Conservation (phyloP, 441 rosid genomes). For the Erodium texanum region DNA sequence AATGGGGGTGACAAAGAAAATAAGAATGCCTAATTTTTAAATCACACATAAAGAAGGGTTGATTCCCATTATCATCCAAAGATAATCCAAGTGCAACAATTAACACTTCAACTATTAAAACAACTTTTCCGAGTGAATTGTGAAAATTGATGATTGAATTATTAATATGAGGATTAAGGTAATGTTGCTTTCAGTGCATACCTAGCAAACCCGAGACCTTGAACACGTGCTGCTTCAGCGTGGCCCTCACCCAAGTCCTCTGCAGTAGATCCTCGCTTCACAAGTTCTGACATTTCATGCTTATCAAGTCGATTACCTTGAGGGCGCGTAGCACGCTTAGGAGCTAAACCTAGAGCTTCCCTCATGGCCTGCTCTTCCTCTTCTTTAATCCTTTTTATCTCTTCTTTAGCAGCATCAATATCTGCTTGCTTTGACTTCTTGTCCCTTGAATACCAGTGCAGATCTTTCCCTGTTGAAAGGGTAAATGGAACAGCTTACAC, state of each 20-base stretch:
- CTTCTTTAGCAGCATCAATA: conserved; percentile 32
- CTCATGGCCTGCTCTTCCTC: conserved; percentile 97
- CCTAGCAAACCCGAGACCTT: conserved; percentile 89
- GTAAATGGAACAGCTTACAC: not conserved
- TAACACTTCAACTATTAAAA: not conserved
- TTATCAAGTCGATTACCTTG: conserved; percentile 88
- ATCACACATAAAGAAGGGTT: not conserved
- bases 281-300: conserved; percentile 81
- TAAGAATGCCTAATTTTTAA: too few relatives aligned
- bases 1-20: not conserved
- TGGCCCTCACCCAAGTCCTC: conserved; percentile 96
- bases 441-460: conserved; percentile 80
- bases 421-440: conserved; percentile 40
- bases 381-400: conserved; percentile 79
- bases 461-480: conserved; percentile 68
- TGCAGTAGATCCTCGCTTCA: conserved; percentile 85
- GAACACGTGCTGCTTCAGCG: conserved; percentile 77
- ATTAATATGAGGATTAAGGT: not conserved
- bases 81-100: too few relatives aligned
- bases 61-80: not conserved
- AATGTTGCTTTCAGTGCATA: conserved; percentile 18
- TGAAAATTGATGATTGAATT: not conserved
- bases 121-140: not conserved
- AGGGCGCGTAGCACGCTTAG: conserved; percentile 59
- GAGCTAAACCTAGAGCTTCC: conserved; percentile 96